Conservation (phyloP, 225 moss, liverwort and hornwort genomes). For the Climacium dendroides region DNA sequence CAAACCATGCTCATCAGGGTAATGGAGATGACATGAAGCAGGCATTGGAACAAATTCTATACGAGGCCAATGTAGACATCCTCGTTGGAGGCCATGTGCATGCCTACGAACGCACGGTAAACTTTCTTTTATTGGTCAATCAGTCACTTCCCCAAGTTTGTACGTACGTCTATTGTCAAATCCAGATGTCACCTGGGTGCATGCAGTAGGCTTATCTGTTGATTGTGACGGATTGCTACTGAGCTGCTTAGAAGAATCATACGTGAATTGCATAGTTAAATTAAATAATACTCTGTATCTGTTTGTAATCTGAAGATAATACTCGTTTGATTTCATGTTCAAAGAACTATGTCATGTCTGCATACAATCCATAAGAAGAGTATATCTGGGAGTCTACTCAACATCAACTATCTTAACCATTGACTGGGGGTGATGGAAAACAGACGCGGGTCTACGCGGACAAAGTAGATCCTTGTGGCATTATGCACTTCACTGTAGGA, state of each 20-base stretch:
- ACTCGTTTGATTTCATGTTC: not conserved
- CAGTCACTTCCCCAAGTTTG: not conserved
- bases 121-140: not conserved
- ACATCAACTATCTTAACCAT: not conserved
- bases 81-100: slow-evolving; percentile 57
- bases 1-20: slow-evolving; percentile 57
- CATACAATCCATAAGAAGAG: not conserved
- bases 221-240: not conserved
- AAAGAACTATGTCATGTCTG: not conserved
- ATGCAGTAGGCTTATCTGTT: not conserved
- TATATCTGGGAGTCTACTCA: not conserved
- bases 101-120: slow-evolving; percentile 69
- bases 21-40: slow-evolving; percentile 52
- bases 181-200: not conserved
- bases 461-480: slow-evolving; percentile 40
- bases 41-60: slow-evolving; percentile 38
- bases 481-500: slow-evolving; percentile 58
- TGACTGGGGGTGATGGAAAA: not conserved
- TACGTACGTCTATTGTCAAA: not conserved
- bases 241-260: not conserved
- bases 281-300: not conserved
- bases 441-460: slow-evolving; percentile 24
- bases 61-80: slow-evolving; percentile 46
- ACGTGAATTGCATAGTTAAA: not conserved
- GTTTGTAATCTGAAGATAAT: not conserved